Base-by-base conservation (phyloP, 2,329 filamentous ascomycete species). In the Fusarium sp. region DNA sequence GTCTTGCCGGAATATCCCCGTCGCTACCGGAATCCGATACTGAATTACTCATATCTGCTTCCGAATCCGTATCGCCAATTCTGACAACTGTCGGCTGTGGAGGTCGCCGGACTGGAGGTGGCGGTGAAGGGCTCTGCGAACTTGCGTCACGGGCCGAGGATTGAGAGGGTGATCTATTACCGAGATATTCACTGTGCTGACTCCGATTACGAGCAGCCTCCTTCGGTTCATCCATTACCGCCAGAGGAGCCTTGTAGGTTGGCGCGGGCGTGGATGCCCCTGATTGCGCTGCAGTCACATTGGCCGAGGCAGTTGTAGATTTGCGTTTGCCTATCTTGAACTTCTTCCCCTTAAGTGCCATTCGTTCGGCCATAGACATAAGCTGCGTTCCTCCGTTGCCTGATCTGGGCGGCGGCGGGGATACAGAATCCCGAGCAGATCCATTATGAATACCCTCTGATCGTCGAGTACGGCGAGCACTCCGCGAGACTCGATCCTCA, bases 301-400 rank as follows among this genome's bases (percentile, higher is more conserved):
- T 60, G 12, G 57, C 48, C n/a, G 63, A 54, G 12, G 37, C 41
- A 18, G 37, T 52, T 19, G 45, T 68, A 11, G 72, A 59, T 64
- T 78, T 83, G 19, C 81, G 80, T 61, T 79, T 79, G 27, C 82
- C 80, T 48, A 89, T 89, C 78, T 84, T 88, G 70, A 90, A 84
- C 58, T 83, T 85, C 77, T 84, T 89, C 16, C 87, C 88, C 57
- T 80, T 83, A 5, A 88, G 80, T 38, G 84, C 86, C 83, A 89
- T 86, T n/a, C 87, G 84, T 73, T 90, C 88, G 41, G 84, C 84
- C 85, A 90, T 85, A 10, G 88, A 89, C 81, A 90, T 81, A 52
- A 86, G 83, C 16, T 81, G 78, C 75, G 76, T 68, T 39, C 65
- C 68, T 21, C 77, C 61, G 18, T 63, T 45, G 18, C 57, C 45